Evolutionary conservation across 257 asterid genomes (phyloP).

Genomic region (Voacanga thouarsii): DNA sequence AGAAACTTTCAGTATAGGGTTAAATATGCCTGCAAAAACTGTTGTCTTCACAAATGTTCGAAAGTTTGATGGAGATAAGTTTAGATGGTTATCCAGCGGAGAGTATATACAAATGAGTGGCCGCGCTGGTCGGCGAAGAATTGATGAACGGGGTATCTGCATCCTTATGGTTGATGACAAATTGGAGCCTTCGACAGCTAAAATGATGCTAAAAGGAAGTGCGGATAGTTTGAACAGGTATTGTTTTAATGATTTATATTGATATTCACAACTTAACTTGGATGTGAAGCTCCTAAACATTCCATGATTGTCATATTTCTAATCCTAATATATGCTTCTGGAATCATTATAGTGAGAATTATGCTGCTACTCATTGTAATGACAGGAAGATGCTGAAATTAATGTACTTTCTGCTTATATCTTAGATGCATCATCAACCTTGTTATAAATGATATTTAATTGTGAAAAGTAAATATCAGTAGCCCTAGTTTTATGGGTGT

Average conservation of each 20-base stretch:
- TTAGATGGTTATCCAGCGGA: slow-evolving; percentile 97
- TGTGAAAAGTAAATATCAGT: not conserved
- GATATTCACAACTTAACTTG: no score
- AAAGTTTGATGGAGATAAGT: slow-evolving; percentile 93
- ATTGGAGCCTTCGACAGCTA: slow-evolving; percentile 90
- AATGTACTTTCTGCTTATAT: not conserved
- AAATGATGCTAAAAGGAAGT: slow-evolving; percentile 88
- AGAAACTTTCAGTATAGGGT: slow-evolving; percentile 98
- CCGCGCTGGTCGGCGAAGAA: slow-evolving; percentile 99
- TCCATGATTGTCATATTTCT: not conserved
- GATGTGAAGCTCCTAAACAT: not conserved
- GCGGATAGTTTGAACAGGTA: slow-evolving; percentile 96
- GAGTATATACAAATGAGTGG: slow-evolving; percentile 99
- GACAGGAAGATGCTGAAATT: not conserved
- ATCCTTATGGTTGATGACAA: slow-evolving; percentile 99
- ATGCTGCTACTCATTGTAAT: not conserved
- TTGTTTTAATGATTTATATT: not conserved
- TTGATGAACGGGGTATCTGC: slow-evolving; percentile 98
- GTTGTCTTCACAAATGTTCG: slow-evolving; percentile 98
- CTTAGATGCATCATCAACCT: not conserved
- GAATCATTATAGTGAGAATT: no score
- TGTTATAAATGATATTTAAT: not conserved
- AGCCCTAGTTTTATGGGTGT: not conserved
- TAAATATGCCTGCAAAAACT: slow-evolving; percentile 99
- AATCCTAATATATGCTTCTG: no score